phyloP scores from a whole-genome alignment of 495 filamentous ascomycete genomes.

The Talaromyces trachyspermus region DNA sequence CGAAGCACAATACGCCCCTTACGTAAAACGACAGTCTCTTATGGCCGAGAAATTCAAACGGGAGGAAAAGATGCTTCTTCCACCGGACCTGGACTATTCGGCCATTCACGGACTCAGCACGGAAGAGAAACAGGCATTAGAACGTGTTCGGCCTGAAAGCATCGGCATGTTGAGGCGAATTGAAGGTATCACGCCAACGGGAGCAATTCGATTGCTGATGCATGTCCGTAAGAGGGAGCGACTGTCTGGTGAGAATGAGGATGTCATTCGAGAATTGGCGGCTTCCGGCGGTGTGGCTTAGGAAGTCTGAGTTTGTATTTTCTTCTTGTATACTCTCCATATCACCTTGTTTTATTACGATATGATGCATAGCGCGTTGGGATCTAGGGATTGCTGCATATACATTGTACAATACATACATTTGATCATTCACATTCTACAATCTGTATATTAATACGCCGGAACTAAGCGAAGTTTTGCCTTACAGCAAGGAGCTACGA shows the following conservation, averaged over 20 bases:
- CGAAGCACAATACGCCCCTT: conserved; percentile 78
- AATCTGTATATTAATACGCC: too few relatives aligned
- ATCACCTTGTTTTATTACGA: too few relatives aligned
- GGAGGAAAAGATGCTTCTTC: conserved; percentile 70
- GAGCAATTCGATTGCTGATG: conserved; percentile 38
- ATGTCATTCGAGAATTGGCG: neutral
- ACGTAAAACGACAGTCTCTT: conserved; percentile 61
- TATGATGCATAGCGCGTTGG: too few relatives aligned
- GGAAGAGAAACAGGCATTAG: conserved; percentile 68
- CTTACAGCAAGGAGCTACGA: too few relatives aligned
- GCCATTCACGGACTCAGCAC: conserved; percentile 62
- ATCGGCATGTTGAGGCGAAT: conserved; percentile 83
- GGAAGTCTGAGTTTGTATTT: too few relatives aligned
- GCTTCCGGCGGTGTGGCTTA: too few relatives aligned
- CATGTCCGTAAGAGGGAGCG: conserved; percentile 25
- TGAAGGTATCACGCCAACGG: conserved; percentile 62
- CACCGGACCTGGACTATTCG: conserved; percentile 71
- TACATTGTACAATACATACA: too few relatives aligned
- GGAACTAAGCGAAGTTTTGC: too few relatives aligned
- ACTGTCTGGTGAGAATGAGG: neutral
- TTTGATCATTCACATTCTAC: too few relatives aligned
- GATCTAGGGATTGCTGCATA: too few relatives aligned
- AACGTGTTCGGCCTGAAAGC: conserved; percentile 64
- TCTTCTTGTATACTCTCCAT: too few relatives aligned
- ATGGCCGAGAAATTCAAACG: conserved; percentile 57